Percentiles rank a stretch among this genome's conserved stretches.
These are phyloP conservation scores for Arachnomyces sp. DNA, from an alignment of 2,329 filamentous ascomycete species.

Conservation along the genomic window DNA sequence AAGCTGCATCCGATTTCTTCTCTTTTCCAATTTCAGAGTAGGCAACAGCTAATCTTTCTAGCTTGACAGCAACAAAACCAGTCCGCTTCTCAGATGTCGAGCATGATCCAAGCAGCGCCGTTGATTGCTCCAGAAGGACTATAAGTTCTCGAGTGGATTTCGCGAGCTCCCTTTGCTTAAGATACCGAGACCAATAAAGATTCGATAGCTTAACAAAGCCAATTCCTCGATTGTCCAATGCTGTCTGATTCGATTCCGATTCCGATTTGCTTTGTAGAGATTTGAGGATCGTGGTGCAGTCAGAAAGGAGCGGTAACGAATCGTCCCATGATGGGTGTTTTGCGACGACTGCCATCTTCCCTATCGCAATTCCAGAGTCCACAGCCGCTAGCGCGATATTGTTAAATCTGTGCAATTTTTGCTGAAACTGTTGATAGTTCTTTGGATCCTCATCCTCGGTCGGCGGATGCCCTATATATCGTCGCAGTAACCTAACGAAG, in stretches of 20 bases:
- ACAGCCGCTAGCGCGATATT: conserved; percentile 33
- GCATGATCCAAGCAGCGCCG: conserved; percentile 28
- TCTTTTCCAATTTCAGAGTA: conserved; percentile 31
- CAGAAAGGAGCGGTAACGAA: conserved; percentile 26
- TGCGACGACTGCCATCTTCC: conserved; percentile 30
- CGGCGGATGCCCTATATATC: conserved; percentile 30
- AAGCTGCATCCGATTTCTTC: conserved; percentile 28
- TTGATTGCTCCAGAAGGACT: conserved; percentile 33
- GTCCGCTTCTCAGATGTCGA: conserved; percentile 26
- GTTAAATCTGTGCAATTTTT: conserved; percentile 23
- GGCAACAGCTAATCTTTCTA: conserved; percentile 35
- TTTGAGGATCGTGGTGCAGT: conserved; percentile 29
- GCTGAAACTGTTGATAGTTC: conserved; percentile 23
- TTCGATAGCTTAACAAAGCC: conserved; percentile 37
- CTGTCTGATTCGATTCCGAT: conserved; percentile 9
- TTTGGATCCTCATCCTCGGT: conserved; percentile 20
- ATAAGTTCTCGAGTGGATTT: conserved; percentile 28
- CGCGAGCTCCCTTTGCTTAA: conserved; percentile 32
- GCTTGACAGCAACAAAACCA: conserved; percentile 36
- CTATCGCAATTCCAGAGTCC: conserved; percentile 33
- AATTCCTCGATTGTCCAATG: conserved; percentile 17
- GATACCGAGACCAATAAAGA: conserved; percentile 39
- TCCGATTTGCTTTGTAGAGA: conserved; percentile 17
- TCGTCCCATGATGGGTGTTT: conserved; percentile 31
- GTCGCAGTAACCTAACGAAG: conserved; percentile 33